A percentile compares a stretch with the other conserved stretches of the same genome.
Evolutionary conservation across 2,329 filamentous ascomycete genomes (phyloP).

Genomic region (Aspergillus flavus): DNA sequence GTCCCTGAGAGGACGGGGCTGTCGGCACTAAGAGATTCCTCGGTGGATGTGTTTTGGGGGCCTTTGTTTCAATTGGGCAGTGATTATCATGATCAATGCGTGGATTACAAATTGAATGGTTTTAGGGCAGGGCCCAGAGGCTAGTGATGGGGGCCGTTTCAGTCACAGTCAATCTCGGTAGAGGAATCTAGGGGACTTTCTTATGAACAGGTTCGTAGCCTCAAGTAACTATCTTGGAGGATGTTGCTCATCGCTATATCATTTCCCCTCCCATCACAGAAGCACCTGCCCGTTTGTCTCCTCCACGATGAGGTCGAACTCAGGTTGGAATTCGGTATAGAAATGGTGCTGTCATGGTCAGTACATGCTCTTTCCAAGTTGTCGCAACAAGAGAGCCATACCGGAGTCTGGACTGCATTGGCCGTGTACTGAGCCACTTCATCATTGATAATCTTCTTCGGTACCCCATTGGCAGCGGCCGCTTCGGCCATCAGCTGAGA

Average conservation of each 20-base stretch:
- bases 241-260: neutral
- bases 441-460: constrained; percentile 38
- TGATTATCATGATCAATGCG: neutral
- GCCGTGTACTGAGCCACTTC: constrained; percentile 41
- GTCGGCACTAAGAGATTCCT: neutral
- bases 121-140: neutral
- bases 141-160: constrained; percentile 2
- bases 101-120: neutral
- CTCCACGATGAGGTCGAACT: constrained; percentile 42
- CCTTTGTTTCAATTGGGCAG: neutral
- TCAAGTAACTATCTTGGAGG: neutral
- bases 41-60: neutral
- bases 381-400: constrained; percentile 18
- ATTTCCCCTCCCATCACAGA: constrained; percentile 6
- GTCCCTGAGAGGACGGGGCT: neutral
- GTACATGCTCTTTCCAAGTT: neutral
- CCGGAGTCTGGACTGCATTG: constrained; percentile 38
- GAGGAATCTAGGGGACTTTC: neutral
- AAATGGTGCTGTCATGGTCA: constrained; percentile 39
- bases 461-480: constrained; percentile 41
- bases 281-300: constrained; percentile 40
- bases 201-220: neutral
- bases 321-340: constrained; percentile 44
- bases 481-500: constrained; percentile 46
- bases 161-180: neutral